phyloP scores from a whole-genome alignment of 225 moss, liverwort and hornwort genomes.

The Asterella californica region DNA sequence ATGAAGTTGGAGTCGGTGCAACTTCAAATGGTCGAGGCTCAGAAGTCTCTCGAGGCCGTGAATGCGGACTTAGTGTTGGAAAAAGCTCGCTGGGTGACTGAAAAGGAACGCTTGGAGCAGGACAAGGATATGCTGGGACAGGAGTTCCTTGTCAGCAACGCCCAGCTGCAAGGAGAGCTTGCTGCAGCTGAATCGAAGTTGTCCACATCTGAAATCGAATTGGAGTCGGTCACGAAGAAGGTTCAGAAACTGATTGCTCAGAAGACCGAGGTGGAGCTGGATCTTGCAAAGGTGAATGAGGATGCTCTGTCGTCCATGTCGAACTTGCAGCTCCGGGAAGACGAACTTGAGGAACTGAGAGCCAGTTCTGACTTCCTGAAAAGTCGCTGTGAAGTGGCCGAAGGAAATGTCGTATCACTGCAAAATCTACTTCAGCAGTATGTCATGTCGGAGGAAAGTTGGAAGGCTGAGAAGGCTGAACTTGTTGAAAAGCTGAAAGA shows the following conservation, averaged over 20 bases:
- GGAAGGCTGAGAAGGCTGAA: constrained; percentile 31
- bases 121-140: constrained; percentile 1
- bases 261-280: constrained; percentile 22
- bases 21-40: neutral
- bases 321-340: constrained; percentile 24
- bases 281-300: constrained; percentile 21
- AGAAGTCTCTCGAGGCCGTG: neutral
- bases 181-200: constrained; percentile 23
- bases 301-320: constrained; percentile 8
- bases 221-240: constrained; percentile 8
- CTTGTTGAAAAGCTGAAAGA: constrained; percentile 24
- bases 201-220: constrained; percentile 7
- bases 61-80: constrained; percentile 2
- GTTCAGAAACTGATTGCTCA: neutral
- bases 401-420: constrained; percentile 18
- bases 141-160: neutral
- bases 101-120: constrained; percentile 6
- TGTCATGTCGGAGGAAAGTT: constrained; percentile 30
- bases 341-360: constrained; percentile 22
- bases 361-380: neutral
- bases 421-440: constrained; percentile 25
- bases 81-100: neutral
- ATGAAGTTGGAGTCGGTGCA: constrained; percentile 13
- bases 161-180: constrained; percentile 25
- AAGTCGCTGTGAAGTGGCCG: constrained; percentile 22